A percentile compares a stretch with the other conserved stretches of the same genome.
phyloP scores from a whole-genome alignment of 306 rosid genomes.

The Vicia faba region DNA sequence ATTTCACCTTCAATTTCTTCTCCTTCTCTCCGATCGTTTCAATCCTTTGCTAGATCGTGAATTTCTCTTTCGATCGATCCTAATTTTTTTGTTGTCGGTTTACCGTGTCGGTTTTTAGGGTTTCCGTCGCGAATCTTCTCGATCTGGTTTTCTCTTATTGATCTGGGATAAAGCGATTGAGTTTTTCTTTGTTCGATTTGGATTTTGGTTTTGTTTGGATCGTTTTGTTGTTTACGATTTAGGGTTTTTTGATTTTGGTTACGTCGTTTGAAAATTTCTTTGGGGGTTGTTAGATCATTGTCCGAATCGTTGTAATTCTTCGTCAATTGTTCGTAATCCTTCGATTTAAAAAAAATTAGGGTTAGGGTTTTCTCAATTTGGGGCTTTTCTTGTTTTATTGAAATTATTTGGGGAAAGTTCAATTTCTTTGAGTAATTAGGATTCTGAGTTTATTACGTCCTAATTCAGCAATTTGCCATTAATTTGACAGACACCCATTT shows the following conservation, averaged over 20 bases:
- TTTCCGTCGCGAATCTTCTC: constrained; percentile 44
- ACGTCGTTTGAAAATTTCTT: constrained; percentile 19
- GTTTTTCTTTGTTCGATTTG: constrained; percentile 26
- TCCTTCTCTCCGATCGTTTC: constrained; percentile 9
- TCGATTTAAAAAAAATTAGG: constrained; percentile 45
- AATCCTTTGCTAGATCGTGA: not conserved
- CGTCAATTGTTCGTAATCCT: constrained; percentile 27
- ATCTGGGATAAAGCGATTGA: constrained; percentile 33
- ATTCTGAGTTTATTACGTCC: constrained; percentile 14
- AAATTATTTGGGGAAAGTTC: constrained; percentile 47
- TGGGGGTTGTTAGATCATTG: constrained; percentile 34
- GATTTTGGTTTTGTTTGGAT: constrained; percentile 18
- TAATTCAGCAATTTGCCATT: constrained; percentile 36
- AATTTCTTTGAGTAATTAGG: constrained; percentile 17
- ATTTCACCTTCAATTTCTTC: constrained; percentile 38
- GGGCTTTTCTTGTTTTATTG: constrained; percentile 48
- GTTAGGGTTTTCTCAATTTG: constrained; percentile 63
- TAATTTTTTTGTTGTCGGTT: constrained; percentile 27
- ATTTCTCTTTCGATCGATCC: constrained; percentile 43
- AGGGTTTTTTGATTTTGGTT: constrained; percentile 30
- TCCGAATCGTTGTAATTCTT: constrained; percentile 21
- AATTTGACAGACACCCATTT: constrained; percentile 39
- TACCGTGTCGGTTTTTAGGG: constrained; percentile 47
- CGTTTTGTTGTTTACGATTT: constrained; percentile 21
- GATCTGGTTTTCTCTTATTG: constrained; percentile 43